A percentile compares a stretch with the other conserved stretches of the same genome.
phyloP scores from a whole-genome alignment of 2,329 filamentous ascomycete genomes.

The Exophiala bonariae region DNA sequence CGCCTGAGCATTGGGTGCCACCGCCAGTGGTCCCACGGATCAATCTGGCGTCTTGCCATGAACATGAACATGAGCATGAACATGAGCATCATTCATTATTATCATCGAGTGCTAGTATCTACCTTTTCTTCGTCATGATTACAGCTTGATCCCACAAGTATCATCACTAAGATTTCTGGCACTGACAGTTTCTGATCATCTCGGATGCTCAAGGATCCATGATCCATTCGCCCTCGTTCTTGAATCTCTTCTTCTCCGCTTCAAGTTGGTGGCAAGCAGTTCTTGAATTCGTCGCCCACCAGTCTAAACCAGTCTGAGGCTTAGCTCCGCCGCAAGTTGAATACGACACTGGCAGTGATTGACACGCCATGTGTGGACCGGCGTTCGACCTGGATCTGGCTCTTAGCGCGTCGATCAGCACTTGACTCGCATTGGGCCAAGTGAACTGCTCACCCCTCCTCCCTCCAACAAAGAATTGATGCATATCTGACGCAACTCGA shows the following conservation, averaged over 20 bases:
- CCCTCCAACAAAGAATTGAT: not conserved
- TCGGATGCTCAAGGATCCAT: slow-evolving; percentile 1
- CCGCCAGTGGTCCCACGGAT: too few species aligned
- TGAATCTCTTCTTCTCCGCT: slow-evolving; percentile 7
- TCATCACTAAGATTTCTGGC: too few species aligned
- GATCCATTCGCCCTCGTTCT: not conserved
- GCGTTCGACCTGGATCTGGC: slow-evolving; percentile 20
- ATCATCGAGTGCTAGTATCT: too few species aligned
- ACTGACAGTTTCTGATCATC: slow-evolving; percentile 2
- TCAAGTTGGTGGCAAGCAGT: slow-evolving; percentile 14
- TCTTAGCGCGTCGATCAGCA: slow-evolving; percentile 18
- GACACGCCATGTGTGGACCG: slow-evolving; percentile 22
- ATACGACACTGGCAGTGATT: slow-evolving; percentile 18
- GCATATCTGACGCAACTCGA: too few species aligned
- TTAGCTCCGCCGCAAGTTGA: slow-evolving; percentile 17
- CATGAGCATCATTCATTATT: too few species aligned
- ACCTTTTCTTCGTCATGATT: too few species aligned
- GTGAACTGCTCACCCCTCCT: slow-evolving; percentile 9
- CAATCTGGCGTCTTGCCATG: too few species aligned
- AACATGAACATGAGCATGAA: too few species aligned
- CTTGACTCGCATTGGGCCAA: slow-evolving; percentile 8
- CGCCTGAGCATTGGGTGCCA: too few species aligned
- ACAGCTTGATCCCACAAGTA: too few species aligned
- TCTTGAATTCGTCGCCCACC: not conserved
- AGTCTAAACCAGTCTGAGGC: slow-evolving; percentile 13